Base-by-base conservation (phyloP, 2,329 filamentous ascomycete genomes). In the Gyromitra esculenta region DNA sequence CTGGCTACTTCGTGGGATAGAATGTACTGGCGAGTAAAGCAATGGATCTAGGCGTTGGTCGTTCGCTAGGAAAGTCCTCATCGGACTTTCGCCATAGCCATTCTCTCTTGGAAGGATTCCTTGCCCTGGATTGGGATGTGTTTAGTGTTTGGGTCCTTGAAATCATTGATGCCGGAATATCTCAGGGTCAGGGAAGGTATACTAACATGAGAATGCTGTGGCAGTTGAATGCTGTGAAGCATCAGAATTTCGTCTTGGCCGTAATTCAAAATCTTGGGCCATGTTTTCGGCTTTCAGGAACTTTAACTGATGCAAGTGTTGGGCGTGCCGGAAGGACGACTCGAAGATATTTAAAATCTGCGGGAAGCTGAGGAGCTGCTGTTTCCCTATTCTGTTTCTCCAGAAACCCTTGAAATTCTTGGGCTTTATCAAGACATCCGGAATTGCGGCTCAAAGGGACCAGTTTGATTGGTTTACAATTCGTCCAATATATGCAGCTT, bases 191-290 rank as follows among this genome's bases (percentile, higher is more conserved):
- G 65, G 72, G 54, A 37, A 13, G 18, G 21, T 39, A 50, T 64
- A 74, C 72, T 63, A 15, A 75, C 72, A 75, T 18, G 72, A 69
- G 15, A 50, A 75, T 7, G 64, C 45, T 11, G 72, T 52, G 7
- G 21, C 25, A n/a, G 1, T 56, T n/a, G 72, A 75, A 11, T 21
- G 21, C 39, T 59, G 57, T 13, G 72, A 75, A n/a, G 71, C 56
- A 56, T 75, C 65, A 5, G 72, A 75, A 35, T 71, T 71, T 25
- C 72, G 72, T 41, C 72, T 75, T 21, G n/a, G 66, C 18, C 72
- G 48, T 39, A 31, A 43, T 5, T 56, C 41, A 1, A 48, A 31
- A 15, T 18, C 1, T n/a, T 70, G 65, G 1, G 65, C 7, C 72
- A 75, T 75, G 15, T 71, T 50, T 39, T 37, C 15, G 21, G n/a